A percentile compares a stretch with the other conserved stretches of the same genome.
Conservation (phyloP, 371 early-diverging fungal genomes). For the Mortierella sp. region DNA sequence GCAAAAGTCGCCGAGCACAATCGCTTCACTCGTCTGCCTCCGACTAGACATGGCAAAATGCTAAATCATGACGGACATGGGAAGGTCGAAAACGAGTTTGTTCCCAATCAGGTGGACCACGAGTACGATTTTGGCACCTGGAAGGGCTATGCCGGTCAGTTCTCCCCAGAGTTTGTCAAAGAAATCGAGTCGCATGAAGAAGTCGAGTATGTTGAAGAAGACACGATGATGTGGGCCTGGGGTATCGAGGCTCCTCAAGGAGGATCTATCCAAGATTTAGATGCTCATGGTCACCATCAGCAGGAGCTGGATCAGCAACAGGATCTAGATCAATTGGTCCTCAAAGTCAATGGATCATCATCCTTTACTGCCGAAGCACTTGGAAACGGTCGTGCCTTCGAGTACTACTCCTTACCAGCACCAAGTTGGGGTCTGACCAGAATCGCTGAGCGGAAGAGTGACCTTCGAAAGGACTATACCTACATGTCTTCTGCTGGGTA, state of each 20-base stretch:
- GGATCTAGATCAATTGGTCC: not conserved
- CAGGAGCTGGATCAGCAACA: not conserved
- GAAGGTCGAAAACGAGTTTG: conserved; percentile 12
- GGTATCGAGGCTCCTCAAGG: conserved; percentile 11
- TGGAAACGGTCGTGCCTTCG: conserved; percentile 7
- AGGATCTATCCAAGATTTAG: no score
- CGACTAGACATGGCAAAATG: not conserved
- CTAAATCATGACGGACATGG: conserved; percentile 3
- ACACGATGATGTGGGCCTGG: conserved; percentile 53
- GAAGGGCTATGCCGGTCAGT: conserved; percentile 52
- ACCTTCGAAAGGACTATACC: conserved; percentile 22
- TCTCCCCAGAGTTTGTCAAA: conserved; percentile 44
- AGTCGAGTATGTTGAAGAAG: conserved; percentile 50
- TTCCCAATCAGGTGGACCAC: conserved; percentile 44
- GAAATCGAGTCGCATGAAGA: conserved; percentile 33
- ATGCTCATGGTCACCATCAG: not conserved
- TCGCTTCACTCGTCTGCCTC: conserved; percentile 14
- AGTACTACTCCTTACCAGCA: conserved; percentile 24
- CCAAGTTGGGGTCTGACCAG: conserved; percentile 50
- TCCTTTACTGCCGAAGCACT: conserved; percentile 8
- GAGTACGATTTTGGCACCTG: conserved; percentile 53
- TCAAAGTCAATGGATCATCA: not conserved
- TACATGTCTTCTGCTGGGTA: conserved; percentile 47
- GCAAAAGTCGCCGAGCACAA: conserved; percentile 32
- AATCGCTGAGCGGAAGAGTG: conserved; percentile 16